Percentiles rank a stretch among this genome's conserved stretches.
These are phyloP conservation scores for Citrus cavaleriei DNA, from an alignment of 345 rosid genomes.

Conservation along the genomic window DNA sequence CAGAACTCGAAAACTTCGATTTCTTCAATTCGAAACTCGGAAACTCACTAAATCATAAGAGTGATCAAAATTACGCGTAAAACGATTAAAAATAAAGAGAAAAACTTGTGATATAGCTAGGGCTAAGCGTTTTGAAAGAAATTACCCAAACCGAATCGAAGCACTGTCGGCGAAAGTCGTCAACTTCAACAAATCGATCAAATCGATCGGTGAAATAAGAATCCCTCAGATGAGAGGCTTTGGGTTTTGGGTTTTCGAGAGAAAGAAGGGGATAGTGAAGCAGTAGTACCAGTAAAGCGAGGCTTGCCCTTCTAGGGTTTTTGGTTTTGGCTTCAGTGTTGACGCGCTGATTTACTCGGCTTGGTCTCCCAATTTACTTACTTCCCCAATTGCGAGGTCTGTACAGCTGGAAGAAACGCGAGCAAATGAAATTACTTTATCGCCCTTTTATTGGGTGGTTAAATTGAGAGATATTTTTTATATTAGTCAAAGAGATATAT, in stretches of 20 bases:
- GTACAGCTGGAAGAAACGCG: not conserved
- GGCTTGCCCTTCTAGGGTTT: conserved; percentile 10
- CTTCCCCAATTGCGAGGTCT: not conserved
- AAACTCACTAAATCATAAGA: not conserved
- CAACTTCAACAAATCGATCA: not conserved
- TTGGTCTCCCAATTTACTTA: not conserved
- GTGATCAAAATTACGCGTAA: not conserved
- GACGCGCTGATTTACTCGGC: not conserved
- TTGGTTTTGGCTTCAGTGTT: not conserved
- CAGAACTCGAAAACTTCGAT: not conserved
- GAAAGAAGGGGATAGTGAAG: not conserved
- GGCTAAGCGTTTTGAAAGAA: not conserved
- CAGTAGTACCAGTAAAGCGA: not conserved
- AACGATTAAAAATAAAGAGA: not conserved
- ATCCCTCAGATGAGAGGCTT: not conserved
- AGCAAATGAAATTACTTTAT: not conserved
- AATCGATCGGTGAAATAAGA: not conserved
- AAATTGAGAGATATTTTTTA: no score
- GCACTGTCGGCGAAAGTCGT: not conserved
- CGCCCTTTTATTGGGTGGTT: not conserved
- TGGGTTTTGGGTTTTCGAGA: not conserved
- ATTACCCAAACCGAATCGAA: conserved; percentile 13
- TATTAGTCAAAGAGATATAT: no score
- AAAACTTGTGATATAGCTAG: not conserved
- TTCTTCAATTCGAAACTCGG: not conserved